Conservation (phyloP, 2,329 filamentous ascomycete species). For the Tolypocladium guangdongense region DNA sequence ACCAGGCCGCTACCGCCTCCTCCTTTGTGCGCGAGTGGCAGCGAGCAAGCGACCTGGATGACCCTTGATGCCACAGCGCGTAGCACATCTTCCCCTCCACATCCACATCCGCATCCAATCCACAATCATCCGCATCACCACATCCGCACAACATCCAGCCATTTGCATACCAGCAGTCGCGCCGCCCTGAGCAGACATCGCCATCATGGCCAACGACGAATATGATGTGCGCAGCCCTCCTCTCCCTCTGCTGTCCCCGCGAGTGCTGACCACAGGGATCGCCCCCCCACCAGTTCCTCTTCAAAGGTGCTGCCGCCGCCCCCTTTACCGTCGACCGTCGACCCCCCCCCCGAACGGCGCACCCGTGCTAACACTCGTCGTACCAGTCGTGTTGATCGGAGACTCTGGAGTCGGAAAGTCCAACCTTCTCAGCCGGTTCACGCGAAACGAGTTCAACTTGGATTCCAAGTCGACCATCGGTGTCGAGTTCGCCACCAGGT, state of each 20-base stretch:
- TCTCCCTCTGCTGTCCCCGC: constrained; percentile 11
- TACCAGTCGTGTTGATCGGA: constrained; percentile 89
- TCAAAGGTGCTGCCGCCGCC: constrained; percentile 66
- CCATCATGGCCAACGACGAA: constrained; percentile 97
- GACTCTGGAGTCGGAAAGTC: constrained; percentile 99
- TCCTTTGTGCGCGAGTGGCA: background rate
- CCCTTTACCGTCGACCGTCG: constrained; percentile 11
- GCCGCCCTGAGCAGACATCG: constrained; percentile 9
- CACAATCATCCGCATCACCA: constrained; percentile 2
- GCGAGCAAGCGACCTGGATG: background rate
- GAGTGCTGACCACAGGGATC: constrained; percentile 19
- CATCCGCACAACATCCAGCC: background rate
- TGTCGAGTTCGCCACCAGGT: constrained; percentile 96
- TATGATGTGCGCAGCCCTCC: constrained; percentile 71
- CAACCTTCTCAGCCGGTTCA: constrained; percentile 98
- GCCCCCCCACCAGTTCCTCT: constrained; percentile 65
- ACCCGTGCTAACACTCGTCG: constrained; percentile 18
- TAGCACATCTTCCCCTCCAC: constrained; percentile 9
- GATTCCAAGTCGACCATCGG: constrained; percentile 99
- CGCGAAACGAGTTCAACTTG: constrained; percentile 98
- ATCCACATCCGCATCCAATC: constrained; percentile 5
- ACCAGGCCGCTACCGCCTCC: background rate
- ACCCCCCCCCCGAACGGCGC: constrained; percentile 6
- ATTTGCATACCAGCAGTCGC: constrained; percentile 1
- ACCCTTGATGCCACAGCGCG: constrained; percentile 6